phyloP scores from a whole-genome alignment of 257 asterid species.

The Nemophila menziesii region DNA sequence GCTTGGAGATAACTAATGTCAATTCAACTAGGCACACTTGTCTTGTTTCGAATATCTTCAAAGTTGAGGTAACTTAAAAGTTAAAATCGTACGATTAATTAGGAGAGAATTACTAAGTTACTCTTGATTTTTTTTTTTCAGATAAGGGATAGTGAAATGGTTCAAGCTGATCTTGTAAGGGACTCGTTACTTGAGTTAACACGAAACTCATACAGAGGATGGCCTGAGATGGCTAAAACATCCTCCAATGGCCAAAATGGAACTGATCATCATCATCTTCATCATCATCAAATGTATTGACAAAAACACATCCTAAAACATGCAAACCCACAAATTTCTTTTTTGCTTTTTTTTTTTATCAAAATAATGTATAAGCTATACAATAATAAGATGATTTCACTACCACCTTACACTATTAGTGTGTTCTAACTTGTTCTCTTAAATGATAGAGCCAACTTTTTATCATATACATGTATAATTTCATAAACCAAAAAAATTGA shows the following conservation, averaged over 20 bases:
- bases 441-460: too few relatives aligned
- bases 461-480: too few relatives aligned
- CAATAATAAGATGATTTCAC: background rate
- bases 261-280: constrained; percentile 18
- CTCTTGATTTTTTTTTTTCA: constrained; percentile 8
- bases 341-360: background rate
- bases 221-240: constrained; percentile 22
- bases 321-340: background rate
- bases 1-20: constrained; percentile 63
- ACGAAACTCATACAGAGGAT: constrained; percentile 40
- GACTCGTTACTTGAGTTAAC: constrained; percentile 74
- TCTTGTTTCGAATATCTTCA: constrained; percentile 73
- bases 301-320: constrained; percentile 12
- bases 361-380: background rate
- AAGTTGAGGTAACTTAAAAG: constrained; percentile 52
- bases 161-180: constrained; percentile 69
- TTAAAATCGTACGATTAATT: too few relatives aligned
- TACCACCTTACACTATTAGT: background rate
- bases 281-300: constrained; percentile 17
- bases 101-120: too few relatives aligned
- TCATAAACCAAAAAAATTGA: too few relatives aligned
- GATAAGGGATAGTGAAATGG: constrained; percentile 50
- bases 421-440: background rate
- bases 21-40: constrained; percentile 78
- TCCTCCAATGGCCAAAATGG: constrained; percentile 19